Percentiles rank a stretch among this genome's conserved stretches.
These are phyloP conservation scores for Avena sativa DNA, from an alignment of 176 grass and related monocot genomes.

Conservation along the genomic window DNA sequence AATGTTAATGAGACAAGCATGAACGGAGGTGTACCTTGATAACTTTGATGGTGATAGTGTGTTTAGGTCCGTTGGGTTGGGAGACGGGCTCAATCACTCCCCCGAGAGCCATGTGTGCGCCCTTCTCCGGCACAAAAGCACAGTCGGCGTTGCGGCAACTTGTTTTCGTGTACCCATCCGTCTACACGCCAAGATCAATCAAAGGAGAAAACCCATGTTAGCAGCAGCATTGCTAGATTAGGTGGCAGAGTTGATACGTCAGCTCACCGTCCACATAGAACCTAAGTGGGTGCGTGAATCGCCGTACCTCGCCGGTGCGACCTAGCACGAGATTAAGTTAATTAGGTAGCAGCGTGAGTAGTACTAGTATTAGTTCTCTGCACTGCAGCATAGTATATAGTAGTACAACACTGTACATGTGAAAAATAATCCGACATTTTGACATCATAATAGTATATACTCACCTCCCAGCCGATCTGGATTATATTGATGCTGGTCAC, in stretches of 20 bases:
- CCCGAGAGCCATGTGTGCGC: neutral
- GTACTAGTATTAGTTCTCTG: no score
- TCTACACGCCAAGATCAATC: neutral
- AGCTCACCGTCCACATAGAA: neutral
- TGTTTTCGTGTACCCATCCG: constrained; percentile 3
- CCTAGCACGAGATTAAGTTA: neutral
- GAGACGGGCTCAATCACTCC: neutral
- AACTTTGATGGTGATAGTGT: neutral
- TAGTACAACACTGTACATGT: no score
- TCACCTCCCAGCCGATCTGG: constrained; percentile 13
- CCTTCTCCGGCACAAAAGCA: neutral
- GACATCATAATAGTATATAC: no score
- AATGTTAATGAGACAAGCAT: neutral
- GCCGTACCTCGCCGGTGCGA: neutral
- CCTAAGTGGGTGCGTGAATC: neutral
- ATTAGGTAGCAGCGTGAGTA: neutral
- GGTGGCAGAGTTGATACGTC: neutral
- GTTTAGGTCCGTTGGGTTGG: neutral
- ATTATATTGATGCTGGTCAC: neutral
- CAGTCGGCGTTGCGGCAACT: neutral
- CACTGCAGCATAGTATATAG: no score
- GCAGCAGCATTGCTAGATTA: neutral
- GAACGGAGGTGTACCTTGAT: neutral
- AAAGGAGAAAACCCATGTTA: neutral
- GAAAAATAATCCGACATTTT: no score